Evolutionary conservation across 169 alveolate genomes (phyloP), one percentile per base, ranked within the genome.

Genomic region (Eimeria maxima): DNA sequence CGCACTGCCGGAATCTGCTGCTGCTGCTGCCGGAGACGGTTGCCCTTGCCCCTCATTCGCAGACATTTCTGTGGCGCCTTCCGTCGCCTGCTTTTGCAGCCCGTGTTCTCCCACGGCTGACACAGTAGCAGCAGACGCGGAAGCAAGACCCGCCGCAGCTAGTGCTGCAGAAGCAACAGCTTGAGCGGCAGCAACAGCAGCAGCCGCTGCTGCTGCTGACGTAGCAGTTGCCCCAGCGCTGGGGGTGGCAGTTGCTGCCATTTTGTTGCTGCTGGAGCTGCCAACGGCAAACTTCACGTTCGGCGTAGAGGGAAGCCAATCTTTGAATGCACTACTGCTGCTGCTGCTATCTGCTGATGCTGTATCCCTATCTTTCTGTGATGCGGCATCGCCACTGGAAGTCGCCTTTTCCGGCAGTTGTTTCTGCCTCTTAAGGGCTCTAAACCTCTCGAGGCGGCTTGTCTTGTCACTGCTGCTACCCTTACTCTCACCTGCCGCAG

Each of bases 141-240:
- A 38, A 22, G 80, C 80, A 16, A 45, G 63, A 14, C 78, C 65
- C 24, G 74, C 84, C 4, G 95, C 95, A 10, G 80, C 95, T 2
- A 65, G 55, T n/a, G 90, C 78, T 4, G 90, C 95, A 27, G 80
- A 71, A 42, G 76, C 90, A 24, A 78, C 90, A 38, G 91, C 88
- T 81, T 76, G 83, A 5, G 95, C 95, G 10, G 95, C 91, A 38
- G 88, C 90, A 33, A 81, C 71, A 42, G 95, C 95, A 45, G 88
- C 95, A 80, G 95, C 95, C 27, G 90, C 81, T 44, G 95, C 95
- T 44, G 95, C 90, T n/a, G 90, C 91, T 8, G 95, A 69, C n/a
- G 57, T 24, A 42, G 74, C 78, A 1, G 93, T 57, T 14, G 63
- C 38, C 42, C 53, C 42, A 18, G 27, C 57, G 13, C 80, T 73